A percentile compares a stretch with the other conserved stretches of the same genome.
Evolutionary conservation across 1,284 basidiomycete species (phyloP).

Genomic region (Leccinum griseonigrum): DNA sequence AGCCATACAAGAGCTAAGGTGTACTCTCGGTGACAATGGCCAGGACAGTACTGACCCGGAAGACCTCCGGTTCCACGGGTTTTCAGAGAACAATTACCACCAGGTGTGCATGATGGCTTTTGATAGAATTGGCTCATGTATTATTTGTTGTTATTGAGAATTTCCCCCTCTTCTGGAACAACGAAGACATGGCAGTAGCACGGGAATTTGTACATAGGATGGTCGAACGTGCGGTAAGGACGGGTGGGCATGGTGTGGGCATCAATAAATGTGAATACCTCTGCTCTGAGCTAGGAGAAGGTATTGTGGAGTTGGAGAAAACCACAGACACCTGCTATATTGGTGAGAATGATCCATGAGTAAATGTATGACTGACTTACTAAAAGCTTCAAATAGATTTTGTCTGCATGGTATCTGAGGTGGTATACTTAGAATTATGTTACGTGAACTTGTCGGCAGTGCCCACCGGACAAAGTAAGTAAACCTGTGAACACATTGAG

Average conservation of each 20-base stretch:
- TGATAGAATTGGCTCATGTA: neutral
- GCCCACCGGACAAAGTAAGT: neutral
- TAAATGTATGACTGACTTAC: neutral
- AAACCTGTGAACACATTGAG: neutral
- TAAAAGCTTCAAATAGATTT: neutral
- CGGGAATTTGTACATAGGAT: too few relatives aligned
- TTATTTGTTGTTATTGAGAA: neutral
- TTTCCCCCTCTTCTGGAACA: too few relatives aligned
- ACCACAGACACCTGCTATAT: neutral
- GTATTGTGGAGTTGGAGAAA: neutral
- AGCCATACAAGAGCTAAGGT: conserved; percentile 48
- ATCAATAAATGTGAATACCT: too few relatives aligned
- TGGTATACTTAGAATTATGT: neutral
- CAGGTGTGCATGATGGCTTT: conserved; percentile 40
- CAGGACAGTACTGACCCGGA: conserved; percentile 48
- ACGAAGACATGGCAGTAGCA: too few relatives aligned
- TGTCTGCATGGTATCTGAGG: neutral
- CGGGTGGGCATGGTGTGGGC: too few relatives aligned
- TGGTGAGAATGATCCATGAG: neutral
- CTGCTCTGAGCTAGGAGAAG: too few relatives aligned
- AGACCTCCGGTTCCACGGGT: conserved; percentile 55
- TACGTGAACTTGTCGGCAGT: neutral
- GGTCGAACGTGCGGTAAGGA: too few relatives aligned
- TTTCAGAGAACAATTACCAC: conserved; percentile 57
- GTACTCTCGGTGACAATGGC: conserved; percentile 32